phyloP scores from a whole-genome alignment of 2,329 filamentous ascomycete species.

The Zasmidium citrigriseum region DNA sequence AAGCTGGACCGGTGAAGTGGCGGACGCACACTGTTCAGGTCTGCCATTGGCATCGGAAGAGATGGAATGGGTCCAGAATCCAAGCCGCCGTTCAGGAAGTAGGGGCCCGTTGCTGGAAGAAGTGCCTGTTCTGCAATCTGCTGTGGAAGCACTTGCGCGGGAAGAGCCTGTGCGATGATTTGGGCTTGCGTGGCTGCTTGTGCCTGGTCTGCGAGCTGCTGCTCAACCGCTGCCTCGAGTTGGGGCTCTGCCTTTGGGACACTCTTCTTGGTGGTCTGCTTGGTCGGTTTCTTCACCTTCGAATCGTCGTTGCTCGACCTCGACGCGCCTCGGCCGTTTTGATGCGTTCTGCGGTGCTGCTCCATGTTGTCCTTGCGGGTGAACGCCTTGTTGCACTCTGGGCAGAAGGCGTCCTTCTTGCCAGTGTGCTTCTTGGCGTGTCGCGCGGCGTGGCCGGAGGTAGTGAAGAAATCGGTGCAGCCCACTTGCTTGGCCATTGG shows the following conservation, averaged over 20 bases:
- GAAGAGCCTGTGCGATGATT: constrained; percentile 21
- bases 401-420: constrained; percentile 72
- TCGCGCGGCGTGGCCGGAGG: constrained; percentile 79
- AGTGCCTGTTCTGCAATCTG: constrained; percentile 24
- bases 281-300: constrained; percentile 47
- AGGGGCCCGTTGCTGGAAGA: constrained; percentile 33
- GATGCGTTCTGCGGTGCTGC: constrained; percentile 78
- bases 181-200: constrained; percentile 19
- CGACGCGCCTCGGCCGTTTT: constrained; percentile 49
- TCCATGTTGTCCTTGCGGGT: constrained; percentile 86
- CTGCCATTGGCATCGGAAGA: constrained; percentile 37
- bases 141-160: constrained; percentile 18
- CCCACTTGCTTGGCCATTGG: constrained; percentile 69
- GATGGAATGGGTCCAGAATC: constrained; percentile 37
- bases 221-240: constrained; percentile 37
- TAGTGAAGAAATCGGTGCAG: constrained; percentile 80
- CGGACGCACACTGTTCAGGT: constrained; percentile 30
- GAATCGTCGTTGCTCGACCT: constrained; percentile 45
- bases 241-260: constrained; percentile 30
- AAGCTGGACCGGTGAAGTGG: constrained; percentile 35
- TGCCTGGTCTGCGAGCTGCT: constrained; percentile 34
- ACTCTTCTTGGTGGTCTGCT: constrained; percentile 35
- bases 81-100: constrained; percentile 33
- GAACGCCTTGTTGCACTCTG: constrained; percentile 76
- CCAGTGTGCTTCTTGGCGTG: constrained; percentile 84